Evolutionary conservation across 768 basidiomycete species (phyloP).

Genomic region (Phanerochaete sordida): DNA sequence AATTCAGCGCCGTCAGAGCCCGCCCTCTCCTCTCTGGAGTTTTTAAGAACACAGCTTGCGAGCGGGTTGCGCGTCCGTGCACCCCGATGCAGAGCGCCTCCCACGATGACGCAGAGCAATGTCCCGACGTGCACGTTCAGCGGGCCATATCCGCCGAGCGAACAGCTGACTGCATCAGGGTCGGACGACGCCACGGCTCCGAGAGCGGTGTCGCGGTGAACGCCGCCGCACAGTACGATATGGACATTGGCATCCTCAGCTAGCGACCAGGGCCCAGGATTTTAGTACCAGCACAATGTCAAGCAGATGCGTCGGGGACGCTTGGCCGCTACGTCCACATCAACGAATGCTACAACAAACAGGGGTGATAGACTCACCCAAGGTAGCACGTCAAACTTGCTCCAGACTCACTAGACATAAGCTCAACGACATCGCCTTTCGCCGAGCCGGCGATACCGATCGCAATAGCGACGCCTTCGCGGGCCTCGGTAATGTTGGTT

Average conservation of each 20-base stretch:
- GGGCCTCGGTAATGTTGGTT: conserved; percentile 21
- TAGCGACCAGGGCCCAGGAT: not conserved
- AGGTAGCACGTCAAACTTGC: conserved; percentile 28
- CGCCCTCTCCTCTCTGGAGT: no score
- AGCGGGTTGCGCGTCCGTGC: no score
- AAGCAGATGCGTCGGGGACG: not conserved
- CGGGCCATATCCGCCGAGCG: no score
- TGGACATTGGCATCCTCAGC: not conserved
- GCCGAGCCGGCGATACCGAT: conserved; percentile 27
- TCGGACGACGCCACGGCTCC: no score
- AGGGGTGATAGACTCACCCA: conserved; percentile 14
- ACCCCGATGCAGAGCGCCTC: no score
- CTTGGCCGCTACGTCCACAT: not conserved
- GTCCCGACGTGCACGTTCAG: no score
- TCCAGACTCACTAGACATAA: conserved; percentile 26
- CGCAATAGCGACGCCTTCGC: conserved; percentile 16
- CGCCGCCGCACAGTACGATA: not conserved
- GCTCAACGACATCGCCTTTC: conserved; percentile 20
- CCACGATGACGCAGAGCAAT: no score
- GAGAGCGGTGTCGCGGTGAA: no score
- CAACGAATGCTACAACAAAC: not conserved
- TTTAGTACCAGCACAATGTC: not conserved
- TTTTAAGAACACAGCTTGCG: no score
- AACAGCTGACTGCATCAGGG: no score
- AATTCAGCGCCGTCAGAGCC: no score